phyloP scores from a whole-genome alignment of 257 asterid species.

The Echium plantagineum region DNA sequence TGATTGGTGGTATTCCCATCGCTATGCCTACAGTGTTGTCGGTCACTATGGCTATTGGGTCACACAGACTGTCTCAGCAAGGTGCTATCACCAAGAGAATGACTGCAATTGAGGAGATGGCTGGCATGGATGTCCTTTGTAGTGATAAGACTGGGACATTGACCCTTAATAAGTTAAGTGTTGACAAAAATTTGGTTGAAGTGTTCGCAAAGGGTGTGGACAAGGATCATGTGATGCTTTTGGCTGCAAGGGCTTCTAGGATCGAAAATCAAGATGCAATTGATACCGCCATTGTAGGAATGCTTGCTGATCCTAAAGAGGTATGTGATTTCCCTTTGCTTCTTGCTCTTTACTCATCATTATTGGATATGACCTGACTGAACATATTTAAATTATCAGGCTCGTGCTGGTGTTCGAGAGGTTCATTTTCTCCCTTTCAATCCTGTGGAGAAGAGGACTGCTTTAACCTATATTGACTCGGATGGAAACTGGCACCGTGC shows the following conservation, averaged over 20 bases:
- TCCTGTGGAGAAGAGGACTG: conserved; percentile 98
- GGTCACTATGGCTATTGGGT: conserved; percentile 98
- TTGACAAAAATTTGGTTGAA: conserved; percentile 71
- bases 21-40: conserved; percentile 98
- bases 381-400: conserved; percentile 28
- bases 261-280: conserved; percentile 94
- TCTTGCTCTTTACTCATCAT: neutral
- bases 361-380: neutral
- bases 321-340: conserved; percentile 19
- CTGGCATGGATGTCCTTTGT: conserved; percentile 95
- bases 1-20: conserved; percentile 96
- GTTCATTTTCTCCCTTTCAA: conserved; percentile 88
- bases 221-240: conserved; percentile 64
- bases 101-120: conserved; percentile 98
- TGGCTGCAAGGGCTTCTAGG: conserved; percentile 93
- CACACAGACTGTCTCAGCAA: conserved; percentile 92
- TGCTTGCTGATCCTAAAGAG: conserved; percentile 98
- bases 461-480: conserved; percentile 74
- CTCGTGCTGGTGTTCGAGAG: conserved; percentile 83
- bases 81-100: conserved; percentile 97
- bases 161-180: conserved; percentile 75
- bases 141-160: conserved; percentile 95
- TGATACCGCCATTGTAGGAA: conserved; percentile 86
- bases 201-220: conserved; percentile 78
- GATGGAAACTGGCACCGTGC: conserved; percentile 86